A percentile compares a stretch with the other conserved stretches of the same genome.
phyloP scores from a whole-genome alignment of 176 grass and related monocot genomes.

The Oryza coarctata region DNA sequence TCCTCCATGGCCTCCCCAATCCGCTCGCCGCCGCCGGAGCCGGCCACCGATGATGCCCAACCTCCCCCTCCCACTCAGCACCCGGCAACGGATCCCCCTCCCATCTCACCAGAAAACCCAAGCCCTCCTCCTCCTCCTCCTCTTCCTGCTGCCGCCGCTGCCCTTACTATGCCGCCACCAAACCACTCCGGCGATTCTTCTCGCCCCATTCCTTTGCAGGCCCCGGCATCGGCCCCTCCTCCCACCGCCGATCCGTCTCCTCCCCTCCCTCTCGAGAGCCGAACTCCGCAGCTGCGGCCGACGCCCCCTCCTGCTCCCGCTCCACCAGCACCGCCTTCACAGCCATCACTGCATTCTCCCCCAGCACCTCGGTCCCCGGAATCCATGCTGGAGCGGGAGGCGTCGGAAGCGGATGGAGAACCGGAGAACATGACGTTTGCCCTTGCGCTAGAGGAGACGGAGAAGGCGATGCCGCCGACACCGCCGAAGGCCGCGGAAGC shows the following conservation, averaged over 20 bases:
- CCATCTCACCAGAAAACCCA: conserved; percentile 29
- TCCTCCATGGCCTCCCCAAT: conserved; percentile 40
- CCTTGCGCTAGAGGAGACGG: conserved; percentile 31
- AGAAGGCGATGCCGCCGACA: conserved; percentile 20
- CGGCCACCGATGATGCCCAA: neutral
- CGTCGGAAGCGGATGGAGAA: conserved; percentile 30
- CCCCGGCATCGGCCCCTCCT: neutral
- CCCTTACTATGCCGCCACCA: conserved; percentile 7
- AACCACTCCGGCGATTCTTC: conserved; percentile 20
- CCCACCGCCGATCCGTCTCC: neutral
- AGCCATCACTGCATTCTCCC: neutral
- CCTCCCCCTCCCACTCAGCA: neutral
- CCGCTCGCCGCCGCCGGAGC: conserved; percentile 32
- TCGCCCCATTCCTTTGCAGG: conserved; percentile 18
- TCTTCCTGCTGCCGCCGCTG: neutral
- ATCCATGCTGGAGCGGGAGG: conserved; percentile 21
- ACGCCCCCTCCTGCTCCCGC: neutral
- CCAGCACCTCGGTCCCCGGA: conserved; percentile 16
- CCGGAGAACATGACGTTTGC: conserved; percentile 40
- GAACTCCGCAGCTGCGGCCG: conserved; percentile 5
- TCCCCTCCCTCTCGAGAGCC: conserved; percentile 13
- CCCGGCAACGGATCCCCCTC: neutral
- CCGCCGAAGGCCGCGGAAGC: neutral
- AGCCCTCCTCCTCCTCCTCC: neutral
- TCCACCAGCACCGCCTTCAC: neutral